These are phyloP conservation scores for Candida pseudoglaebosa DNA, from an alignment of 805 yeast species.

Conservation along the genomic window DNA sequence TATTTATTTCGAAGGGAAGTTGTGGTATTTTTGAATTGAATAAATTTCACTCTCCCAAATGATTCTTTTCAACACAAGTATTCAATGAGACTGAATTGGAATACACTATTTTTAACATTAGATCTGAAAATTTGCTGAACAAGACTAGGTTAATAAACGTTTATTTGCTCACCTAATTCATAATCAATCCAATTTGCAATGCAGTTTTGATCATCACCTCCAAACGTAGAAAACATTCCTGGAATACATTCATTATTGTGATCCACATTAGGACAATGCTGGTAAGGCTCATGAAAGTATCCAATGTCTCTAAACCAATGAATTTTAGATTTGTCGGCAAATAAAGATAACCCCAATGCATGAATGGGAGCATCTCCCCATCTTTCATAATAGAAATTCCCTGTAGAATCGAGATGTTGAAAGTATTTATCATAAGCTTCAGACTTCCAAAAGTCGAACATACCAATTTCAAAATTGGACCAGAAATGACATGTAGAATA, in stretches of 20 bases:
- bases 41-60: too few species aligned
- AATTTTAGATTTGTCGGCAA: constrained; percentile 62
- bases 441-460: constrained; percentile 73
- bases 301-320: constrained; percentile 92
- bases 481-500: constrained; percentile 82
- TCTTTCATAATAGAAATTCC: constrained; percentile 84
- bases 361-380: constrained; percentile 97
- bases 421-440: constrained; percentile 67
- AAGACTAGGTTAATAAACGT: too few species aligned
- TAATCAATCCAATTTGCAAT: constrained; percentile 63
- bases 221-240: too few species aligned
- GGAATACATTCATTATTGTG: constrained; percentile 56
- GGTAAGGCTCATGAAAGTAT: constrained; percentile 69
- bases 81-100: too few species aligned
- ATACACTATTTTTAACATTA: too few species aligned
- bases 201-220: constrained; percentile 79
- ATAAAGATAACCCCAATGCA: constrained; percentile 66
- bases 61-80: too few species aligned
- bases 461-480: constrained; percentile 85
- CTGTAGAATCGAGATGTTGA: constrained; percentile 57
- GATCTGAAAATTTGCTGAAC: too few species aligned
- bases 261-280: constrained; percentile 65
- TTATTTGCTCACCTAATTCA: constrained; percentile 24
- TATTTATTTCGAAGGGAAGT: too few species aligned
- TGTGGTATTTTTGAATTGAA: too few species aligned